These are phyloP conservation scores for Kalaharituber pfeilii DNA, from an alignment of 2,329 filamentous ascomycete species.

Conservation along the genomic window DNA sequence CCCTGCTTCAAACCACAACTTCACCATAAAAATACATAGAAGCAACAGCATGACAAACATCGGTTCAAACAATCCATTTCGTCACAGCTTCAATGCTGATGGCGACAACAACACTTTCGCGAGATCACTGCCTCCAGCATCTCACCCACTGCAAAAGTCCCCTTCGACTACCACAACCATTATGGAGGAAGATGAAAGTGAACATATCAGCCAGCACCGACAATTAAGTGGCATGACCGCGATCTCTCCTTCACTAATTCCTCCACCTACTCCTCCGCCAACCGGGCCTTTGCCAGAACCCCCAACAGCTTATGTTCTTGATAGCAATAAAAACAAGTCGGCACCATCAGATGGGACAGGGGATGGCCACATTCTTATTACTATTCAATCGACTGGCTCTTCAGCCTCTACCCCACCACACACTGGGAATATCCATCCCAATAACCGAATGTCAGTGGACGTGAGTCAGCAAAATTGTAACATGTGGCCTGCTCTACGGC, in stretches of 20 bases:
- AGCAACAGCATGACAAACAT: not conserved
- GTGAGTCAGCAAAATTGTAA: slow-evolving; percentile 5
- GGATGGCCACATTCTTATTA: slow-evolving; percentile 15
- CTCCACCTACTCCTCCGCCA: not conserved
- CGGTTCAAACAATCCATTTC: slow-evolving; percentile 1
- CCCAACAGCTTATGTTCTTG: not conserved
- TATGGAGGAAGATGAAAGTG: slow-evolving; percentile 12
- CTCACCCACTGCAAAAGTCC: slow-evolving; percentile 13
- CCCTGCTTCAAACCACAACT: too few species aligned
- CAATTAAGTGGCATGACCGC: not conserved
- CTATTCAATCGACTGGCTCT: slow-evolving; percentile 13
- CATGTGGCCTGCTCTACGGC: slow-evolving; percentile 17
- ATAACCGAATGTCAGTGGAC: slow-evolving; percentile 7
- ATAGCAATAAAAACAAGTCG: not conserved
- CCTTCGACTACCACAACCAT: slow-evolving; percentile 17
- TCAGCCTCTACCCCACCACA: slow-evolving; percentile 8
- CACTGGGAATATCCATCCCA: slow-evolving; percentile 11
- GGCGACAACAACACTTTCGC: not conserved
- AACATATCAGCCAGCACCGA: not conserved
- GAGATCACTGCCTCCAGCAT: not conserved
- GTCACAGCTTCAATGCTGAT: not conserved
- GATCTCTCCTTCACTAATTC: slow-evolving; percentile 1
- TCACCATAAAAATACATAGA: not conserved
- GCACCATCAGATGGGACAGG: not conserved
- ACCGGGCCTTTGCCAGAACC: not conserved